phyloP scores from a whole-genome alignment of 2,329 filamentous ascomycete species.

The Acrocalymma vagum region DNA sequence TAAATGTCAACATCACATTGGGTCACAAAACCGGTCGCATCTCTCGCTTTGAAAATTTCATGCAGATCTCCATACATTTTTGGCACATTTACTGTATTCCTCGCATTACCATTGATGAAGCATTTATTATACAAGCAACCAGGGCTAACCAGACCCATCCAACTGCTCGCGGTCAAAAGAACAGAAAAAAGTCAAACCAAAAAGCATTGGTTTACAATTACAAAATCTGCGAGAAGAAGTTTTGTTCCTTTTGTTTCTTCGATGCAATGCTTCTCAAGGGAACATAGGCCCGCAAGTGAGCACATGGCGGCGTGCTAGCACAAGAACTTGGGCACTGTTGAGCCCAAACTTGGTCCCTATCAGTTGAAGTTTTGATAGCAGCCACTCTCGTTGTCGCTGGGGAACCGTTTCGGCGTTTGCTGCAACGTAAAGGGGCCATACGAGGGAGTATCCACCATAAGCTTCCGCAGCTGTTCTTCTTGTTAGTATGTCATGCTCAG shows the following conservation, averaged over 20 bases:
- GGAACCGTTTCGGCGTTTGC: constrained; percentile 47
- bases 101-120: too few relatives aligned
- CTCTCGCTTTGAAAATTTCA: too few relatives aligned
- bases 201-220: too few relatives aligned
- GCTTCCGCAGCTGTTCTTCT: constrained; percentile 44
- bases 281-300: constrained; percentile 48
- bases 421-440: constrained; percentile 52
- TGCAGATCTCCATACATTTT: too few relatives aligned
- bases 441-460: constrained; percentile 49
- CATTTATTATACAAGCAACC: too few relatives aligned
- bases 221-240: neutral
- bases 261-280: constrained; percentile 22
- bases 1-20: too few relatives aligned
- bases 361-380: constrained; percentile 42
- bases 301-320: constrained; percentile 44
- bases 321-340: constrained; percentile 43
- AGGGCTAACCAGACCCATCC: too few relatives aligned
- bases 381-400: constrained; percentile 46
- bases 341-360: constrained; percentile 49
- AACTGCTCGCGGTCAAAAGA: too few relatives aligned
- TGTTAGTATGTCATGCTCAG: constrained; percentile 16
- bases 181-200: too few relatives aligned
- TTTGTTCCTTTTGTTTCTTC: neutral
- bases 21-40: too few relatives aligned
- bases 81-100: too few relatives aligned